Base-by-base conservation (phyloP, 1,284 basidiomycete genomes). In the Agroathelia rolfsii region DNA sequence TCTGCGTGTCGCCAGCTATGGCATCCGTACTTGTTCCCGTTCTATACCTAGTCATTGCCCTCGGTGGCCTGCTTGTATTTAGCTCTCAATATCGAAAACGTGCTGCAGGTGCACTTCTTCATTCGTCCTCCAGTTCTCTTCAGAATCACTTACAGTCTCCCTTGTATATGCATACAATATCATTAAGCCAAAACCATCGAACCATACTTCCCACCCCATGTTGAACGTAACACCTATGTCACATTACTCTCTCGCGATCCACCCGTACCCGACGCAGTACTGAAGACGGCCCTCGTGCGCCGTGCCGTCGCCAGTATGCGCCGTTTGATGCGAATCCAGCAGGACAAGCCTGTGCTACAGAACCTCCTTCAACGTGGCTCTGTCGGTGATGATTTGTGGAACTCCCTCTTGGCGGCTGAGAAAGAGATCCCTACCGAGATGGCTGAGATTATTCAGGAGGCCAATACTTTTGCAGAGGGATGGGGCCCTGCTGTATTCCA, bases 361-460 rank as follows among this genome's bases (percentile, higher is more conserved):
- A 76, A 72, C 38, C 71, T 99, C 13, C 71, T 96, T 24, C 84
- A 92, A 51, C 90, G 93, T 48, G 95, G 95, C 12, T 84, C 86
- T 16, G 75, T 98, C 33, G 92, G 93, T 4, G 95, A 99, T 47
- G 92, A 96, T 47, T 69, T 95, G n/a, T 92, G 88, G 85, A 83
- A 84, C 44, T 80, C 86, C 45, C 69, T 97, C 33, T 69, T 86
- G 15, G 76, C 78, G 10, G 93, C 94, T 3, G 95, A 99, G 57
- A 95, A 95, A 60, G 95, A 98, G 56, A 66, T 97, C 36, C 93
- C 98, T 56, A 83, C 81, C 1, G 95, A 99, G 59, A 85, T 98
- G 37, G 67, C 94, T 47, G 94, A 98, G 53, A 93, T 98, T 31
- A 84, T 90, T 20, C 72, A 74, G 7, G 95, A 98, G 57, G 95